phyloP scores from a whole-genome alignment of 2,329 filamentous ascomycete genomes.

The Claviceps spartinae region DNA sequence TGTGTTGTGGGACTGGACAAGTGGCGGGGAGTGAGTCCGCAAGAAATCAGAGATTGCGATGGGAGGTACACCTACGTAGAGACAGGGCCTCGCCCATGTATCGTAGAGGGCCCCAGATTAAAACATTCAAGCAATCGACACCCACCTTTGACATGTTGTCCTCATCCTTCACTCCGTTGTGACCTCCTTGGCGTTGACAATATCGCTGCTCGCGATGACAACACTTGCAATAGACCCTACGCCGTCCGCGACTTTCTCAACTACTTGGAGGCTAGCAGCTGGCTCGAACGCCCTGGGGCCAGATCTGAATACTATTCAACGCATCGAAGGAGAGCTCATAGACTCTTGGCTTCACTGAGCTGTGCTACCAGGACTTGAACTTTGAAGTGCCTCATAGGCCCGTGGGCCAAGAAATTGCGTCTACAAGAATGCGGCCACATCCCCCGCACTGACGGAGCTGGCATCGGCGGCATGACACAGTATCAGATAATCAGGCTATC shows the following conservation, averaged over 20 bases:
- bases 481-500: too few relatives aligned
- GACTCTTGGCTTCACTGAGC: conserved; percentile 27
- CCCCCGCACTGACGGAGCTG: conserved; percentile 14
- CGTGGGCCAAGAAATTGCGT: conserved; percentile 30
- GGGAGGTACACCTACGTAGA: too few relatives aligned
- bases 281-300: conserved; percentile 29
- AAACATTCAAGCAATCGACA: too few relatives aligned
- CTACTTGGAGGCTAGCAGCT: conserved; percentile 19
- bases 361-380: conserved; percentile 29
- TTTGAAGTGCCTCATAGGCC: conserved; percentile 27
- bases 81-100: too few relatives aligned
- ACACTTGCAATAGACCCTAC: conserved; percentile 27
- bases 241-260: conserved; percentile 32
- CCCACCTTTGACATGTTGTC: too few relatives aligned
- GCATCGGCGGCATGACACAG: too few relatives aligned
- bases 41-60: too few relatives aligned
- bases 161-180: too few relatives aligned
- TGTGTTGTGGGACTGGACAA: too few relatives aligned
- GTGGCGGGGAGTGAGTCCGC: too few relatives aligned
- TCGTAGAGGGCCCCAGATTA: too few relatives aligned
- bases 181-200: too few relatives aligned
- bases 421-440: conserved; percentile 32
- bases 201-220: conserved; percentile 29
- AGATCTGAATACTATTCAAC: conserved; percentile 26
- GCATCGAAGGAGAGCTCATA: conserved; percentile 21